Evolutionary conservation across 352 stramenopile genomes (phyloP).

Genomic region (Globisporangium ultimum): DNA sequence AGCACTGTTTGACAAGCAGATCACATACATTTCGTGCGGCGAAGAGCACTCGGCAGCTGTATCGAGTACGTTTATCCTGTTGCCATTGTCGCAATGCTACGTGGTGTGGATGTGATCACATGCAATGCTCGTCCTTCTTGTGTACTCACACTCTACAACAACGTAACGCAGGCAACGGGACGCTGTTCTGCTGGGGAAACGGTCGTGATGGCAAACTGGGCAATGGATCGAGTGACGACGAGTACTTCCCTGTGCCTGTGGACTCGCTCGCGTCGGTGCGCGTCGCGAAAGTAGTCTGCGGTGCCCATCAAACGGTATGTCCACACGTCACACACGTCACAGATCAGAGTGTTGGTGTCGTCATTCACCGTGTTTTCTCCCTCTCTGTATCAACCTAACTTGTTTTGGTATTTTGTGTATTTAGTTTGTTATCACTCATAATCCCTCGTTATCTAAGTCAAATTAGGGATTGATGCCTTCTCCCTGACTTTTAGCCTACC

Average conservation of each 20-base stretch:
- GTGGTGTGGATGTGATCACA: not conserved
- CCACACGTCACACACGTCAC: conserved; percentile 15
- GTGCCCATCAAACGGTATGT: conserved; percentile 57
- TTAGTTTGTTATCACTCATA: conserved; percentile 44
- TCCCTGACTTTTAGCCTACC: too few relatives aligned
- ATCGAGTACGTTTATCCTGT: conserved; percentile 31
- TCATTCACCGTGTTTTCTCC: not conserved
- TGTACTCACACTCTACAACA: not conserved
- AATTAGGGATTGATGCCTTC: not conserved
- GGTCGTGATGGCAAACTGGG: conserved; percentile 67
- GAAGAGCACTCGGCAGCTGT: conserved; percentile 67
- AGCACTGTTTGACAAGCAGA: conserved; percentile 41
- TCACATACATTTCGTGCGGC: conserved; percentile 50
- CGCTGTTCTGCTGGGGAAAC: conserved; percentile 68
- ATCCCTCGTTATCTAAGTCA: conserved; percentile 22
- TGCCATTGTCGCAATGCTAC: not conserved
- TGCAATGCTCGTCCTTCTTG: not conserved
- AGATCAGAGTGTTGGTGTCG: not conserved
- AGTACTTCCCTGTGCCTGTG: conserved; percentile 45
- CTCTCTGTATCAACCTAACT: conserved; percentile 5
- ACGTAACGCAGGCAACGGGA: conserved; percentile 36
- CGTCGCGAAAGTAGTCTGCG: conserved; percentile 48
- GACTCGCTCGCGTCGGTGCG: conserved; percentile 55
- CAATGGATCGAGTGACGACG: conserved; percentile 53
- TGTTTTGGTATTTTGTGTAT: conserved; percentile 5